These are phyloP conservation scores for Madurella fahalii DNA, from an alignment of 2,329 filamentous ascomycete genomes.

Conservation along the genomic window DNA sequence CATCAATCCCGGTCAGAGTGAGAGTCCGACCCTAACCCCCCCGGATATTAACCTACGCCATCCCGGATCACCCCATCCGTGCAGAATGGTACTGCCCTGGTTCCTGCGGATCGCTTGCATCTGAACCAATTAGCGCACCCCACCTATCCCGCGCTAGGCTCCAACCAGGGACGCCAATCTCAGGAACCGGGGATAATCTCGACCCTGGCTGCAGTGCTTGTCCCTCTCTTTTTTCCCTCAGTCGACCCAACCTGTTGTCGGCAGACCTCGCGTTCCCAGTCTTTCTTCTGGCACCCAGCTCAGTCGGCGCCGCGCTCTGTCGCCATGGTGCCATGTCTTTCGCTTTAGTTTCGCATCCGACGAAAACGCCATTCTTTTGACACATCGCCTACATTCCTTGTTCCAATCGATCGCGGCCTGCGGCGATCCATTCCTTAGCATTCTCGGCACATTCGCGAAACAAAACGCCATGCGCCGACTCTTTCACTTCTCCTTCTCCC, in stretches of 20 bases:
- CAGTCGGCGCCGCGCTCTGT: not conserved
- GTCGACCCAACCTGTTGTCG: not conserved
- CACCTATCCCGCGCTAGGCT: not conserved
- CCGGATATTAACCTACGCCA: no score
- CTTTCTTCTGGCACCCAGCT: slow-evolving; percentile 1
- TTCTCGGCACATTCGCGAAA: not conserved
- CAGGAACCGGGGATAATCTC: slow-evolving; percentile 2
- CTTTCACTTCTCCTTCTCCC: slow-evolving; percentile 12
- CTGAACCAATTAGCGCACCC: slow-evolving; percentile 8
- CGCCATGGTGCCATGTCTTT: slow-evolving; percentile 18
- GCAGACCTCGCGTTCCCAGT: not conserved
- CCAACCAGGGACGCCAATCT: slow-evolving; percentile 4
- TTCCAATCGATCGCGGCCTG: not conserved
- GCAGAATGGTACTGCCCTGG: no score
- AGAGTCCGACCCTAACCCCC: no score
- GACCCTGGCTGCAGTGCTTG: not conserved
- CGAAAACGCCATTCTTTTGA: not conserved
- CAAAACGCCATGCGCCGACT: slow-evolving; percentile 16
- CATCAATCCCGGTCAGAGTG: no score
- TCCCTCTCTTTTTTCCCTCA: slow-evolving; percentile 10
- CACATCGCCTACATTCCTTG: not conserved
- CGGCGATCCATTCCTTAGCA: slow-evolving; percentile 6
- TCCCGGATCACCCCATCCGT: not conserved
- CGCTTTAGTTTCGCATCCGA: slow-evolving; percentile 2
- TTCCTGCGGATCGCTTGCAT: not conserved